Base-by-base conservation (phyloP, 257 asterid genomes). In the Marsdenia floribunda region DNA sequence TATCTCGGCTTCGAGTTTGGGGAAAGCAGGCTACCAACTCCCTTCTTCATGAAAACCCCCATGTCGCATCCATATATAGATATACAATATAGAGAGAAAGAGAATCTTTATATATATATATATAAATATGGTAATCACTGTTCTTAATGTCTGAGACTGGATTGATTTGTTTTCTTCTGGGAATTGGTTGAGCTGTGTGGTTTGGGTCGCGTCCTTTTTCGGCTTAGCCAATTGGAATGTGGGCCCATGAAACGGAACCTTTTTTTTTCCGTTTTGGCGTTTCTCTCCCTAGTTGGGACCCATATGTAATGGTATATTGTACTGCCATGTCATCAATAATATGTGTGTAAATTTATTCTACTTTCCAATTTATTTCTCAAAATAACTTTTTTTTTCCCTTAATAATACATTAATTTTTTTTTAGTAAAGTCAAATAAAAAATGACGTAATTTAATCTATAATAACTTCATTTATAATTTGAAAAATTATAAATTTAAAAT, bases 111-210 rank as follows among this genome's bases (percentile, higher is more conserved):
- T 65, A 3, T 18, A 18, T 37, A 65, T 65, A 18, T 49, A 42
- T 42, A 42, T 42, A 42, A 44, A 44, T 44, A 44, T 10, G 52
- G 33, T 66, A 66, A 66, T 66, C 71, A 66, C 52, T 38, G 71
- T 19, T 66, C 26, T 19, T 18, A 65, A 44, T 7, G 12, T 7
- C 1, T 6, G 50, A 19, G 47, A 38, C 4, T 19, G 52, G 50
- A 66, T 66, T 66, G 52, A 66, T 66, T 66, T 66, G 71, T 66
- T 66, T 66, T 66, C 33, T 66, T 66, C 71, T 38, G 71, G n/a
- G 50, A 66, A 38, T 37, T 46, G 21, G 71, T 40, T 40, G 71
- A 12, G 52, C 71, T 66, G 71, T 40, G 50, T 7, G 70, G 70
- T 18, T 37, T 37, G 50, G 50, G 37, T 64, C 46, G 69, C 69